Evolutionary conservation across 768 basidiomycete genomes (phyloP), one percentile per base, ranked within the genome.

Genomic region (Leucosporidium scottii): DNA sequence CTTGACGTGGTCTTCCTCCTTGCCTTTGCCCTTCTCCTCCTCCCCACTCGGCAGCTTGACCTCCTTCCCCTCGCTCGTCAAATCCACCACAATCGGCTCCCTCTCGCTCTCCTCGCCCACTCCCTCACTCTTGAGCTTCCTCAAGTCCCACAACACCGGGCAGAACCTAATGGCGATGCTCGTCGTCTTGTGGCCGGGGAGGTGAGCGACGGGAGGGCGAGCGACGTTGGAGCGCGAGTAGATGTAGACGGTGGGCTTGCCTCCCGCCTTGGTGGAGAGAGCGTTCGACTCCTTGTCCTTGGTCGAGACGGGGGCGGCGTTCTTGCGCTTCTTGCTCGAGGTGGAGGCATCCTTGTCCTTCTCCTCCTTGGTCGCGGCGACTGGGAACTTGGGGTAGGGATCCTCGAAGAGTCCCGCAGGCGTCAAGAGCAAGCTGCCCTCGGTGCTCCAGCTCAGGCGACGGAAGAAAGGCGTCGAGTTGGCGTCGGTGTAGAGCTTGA

Each of bases 391-490:
- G 1, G 84, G 85, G 20, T 88, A 85, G 5, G 91, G 89, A 77
- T 98, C 94, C 76, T 98, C 93, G 74, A 96, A 97, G 76, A 94
- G 90, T 0, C 96, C 96, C 1, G 96, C 94, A 0, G 96, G 96
- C 0, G 96, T 98, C 72, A 98, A 81, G 55, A 99, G 82, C 47
- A 99, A 81, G 15, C 87, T 90, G 0, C 96, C 96, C 76, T 99
- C 96, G 2, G 94, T 91, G 63, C 91, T 92, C 79, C 97, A 99
- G 17, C 88, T 87, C 68, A 99, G 81, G 47, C 96, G 84, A 34
- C 96, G 82, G 83, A 98, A 99, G 81, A 98, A 99, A 74, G 93
- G 92, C 6, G 91, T 92, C 75, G 85, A 91, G 73, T 87, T 90
- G 78, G 97, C 93, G 78, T 98, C 94, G 56, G 93, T 92, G 75